phyloP scores from a whole-genome alignment of 106 monocot genomes.

The Allium sativum region DNA sequence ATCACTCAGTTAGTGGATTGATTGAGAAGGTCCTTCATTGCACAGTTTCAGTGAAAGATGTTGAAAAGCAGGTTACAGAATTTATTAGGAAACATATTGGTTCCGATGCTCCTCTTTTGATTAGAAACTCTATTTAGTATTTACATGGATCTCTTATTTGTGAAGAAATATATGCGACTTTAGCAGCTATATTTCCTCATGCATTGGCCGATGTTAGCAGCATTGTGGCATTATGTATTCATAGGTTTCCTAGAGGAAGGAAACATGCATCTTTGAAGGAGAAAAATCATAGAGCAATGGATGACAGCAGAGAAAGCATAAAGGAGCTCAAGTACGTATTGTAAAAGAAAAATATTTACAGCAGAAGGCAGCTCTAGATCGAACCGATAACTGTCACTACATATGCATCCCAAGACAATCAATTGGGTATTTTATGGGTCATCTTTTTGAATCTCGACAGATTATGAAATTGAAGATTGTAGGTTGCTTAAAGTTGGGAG shows the following conservation, averaged over 20 bases:
- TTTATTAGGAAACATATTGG: constrained; percentile 70
- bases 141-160: constrained; percentile 54
- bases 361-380: too few species aligned
- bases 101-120: constrained; percentile 43
- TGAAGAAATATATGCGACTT: constrained; percentile 94
- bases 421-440: too few species aligned
- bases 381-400: too few species aligned
- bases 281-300: too few species aligned
- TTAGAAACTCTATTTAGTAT: constrained; percentile 93
- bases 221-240: constrained; percentile 55
- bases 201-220: constrained; percentile 94
- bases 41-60: constrained; percentile 59
- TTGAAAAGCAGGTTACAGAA: constrained; percentile 80
- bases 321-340: too few species aligned
- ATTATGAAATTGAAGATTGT: too few species aligned
- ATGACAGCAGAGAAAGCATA: too few species aligned
- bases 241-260: constrained; percentile 91
- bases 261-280: too few species aligned
- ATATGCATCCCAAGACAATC: too few species aligned
- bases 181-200: constrained; percentile 73
- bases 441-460: too few species aligned
- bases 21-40: constrained; percentile 54
- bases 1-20: constrained; percentile 86
- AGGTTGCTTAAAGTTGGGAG: too few species aligned
- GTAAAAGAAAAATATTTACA: too few species aligned